A percentile compares a stretch with the other conserved stretches of the same genome.
phyloP scores from a whole-genome alignment of 202 grass and related monocot genomes.

The Musa balbisiana region DNA sequence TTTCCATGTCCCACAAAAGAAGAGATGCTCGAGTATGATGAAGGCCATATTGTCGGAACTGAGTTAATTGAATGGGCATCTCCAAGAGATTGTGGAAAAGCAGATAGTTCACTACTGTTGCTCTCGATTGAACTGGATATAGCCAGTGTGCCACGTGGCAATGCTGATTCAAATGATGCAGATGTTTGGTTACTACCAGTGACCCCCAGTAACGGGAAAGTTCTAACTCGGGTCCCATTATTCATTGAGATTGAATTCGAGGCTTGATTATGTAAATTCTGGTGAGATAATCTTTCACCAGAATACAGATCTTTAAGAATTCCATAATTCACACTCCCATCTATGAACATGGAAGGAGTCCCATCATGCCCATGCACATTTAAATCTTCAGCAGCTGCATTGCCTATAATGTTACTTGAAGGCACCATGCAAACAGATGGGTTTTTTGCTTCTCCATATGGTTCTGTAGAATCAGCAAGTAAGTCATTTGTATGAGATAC shows the following conservation, averaged over 20 bases:
- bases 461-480: not conserved
- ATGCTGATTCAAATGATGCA: slow-evolving; percentile 27
- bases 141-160: slow-evolving; percentile 29
- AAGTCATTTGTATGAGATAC: not conserved
- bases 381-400: not conserved
- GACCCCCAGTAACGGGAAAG: slow-evolving; percentile 11
- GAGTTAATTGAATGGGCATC: slow-evolving; percentile 40
- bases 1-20: slow-evolving; percentile 29
- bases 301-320: not conserved
- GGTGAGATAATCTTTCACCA: slow-evolving; percentile 23
- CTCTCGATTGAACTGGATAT: slow-evolving; percentile 45
- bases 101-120: slow-evolving; percentile 34
- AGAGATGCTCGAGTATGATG: slow-evolving; percentile 26
- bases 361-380: not conserved
- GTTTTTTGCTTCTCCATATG: slow-evolving; percentile 7
- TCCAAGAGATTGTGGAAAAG: slow-evolving; percentile 32
- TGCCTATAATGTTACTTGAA: not conserved
- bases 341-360: not conserved
- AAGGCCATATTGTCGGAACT: slow-evolving; percentile 28
- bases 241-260: slow-evolving; percentile 26
- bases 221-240: slow-evolving; percentile 20
- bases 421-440: not conserved
- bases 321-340: slow-evolving; percentile 5
- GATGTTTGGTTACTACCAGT: slow-evolving; percentile 27
- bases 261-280: slow-evolving; percentile 22